phyloP scores from a whole-genome alignment of 495 filamentous ascomycete species.

The Lepraria neglecta region DNA sequence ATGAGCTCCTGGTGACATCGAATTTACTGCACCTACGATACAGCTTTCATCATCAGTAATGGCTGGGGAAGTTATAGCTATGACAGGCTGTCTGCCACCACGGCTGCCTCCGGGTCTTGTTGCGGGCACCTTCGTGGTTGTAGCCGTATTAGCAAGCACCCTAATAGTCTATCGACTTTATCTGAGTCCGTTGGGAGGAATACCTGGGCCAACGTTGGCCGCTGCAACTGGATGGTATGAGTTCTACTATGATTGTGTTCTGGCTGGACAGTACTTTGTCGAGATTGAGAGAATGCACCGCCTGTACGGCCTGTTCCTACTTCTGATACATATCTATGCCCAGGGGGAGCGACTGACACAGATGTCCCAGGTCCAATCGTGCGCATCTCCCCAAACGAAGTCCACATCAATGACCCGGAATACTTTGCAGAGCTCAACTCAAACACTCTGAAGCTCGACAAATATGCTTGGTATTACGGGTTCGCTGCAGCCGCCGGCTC shows the following conservation, averaged over 20 bases:
- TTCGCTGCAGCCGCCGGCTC: not conserved
- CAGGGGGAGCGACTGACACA: too few species aligned
- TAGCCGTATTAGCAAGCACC: not conserved
- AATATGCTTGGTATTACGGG: conserved; percentile 3
- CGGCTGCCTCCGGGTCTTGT: too few species aligned
- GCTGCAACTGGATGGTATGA: conserved; percentile 47
- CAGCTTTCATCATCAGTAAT: too few species aligned
- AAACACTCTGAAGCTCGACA: conserved; percentile 5
- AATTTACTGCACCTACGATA: too few species aligned
- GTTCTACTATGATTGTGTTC: conserved; percentile 43
- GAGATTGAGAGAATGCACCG: conserved; percentile 43
- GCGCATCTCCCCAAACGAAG: conserved; percentile 43
- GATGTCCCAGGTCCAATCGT: conserved; percentile 47
- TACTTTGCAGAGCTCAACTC: conserved; percentile 15
- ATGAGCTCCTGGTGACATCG: too few species aligned
- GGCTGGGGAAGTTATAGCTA: too few species aligned
- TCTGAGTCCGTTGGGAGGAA: conserved; percentile 37
- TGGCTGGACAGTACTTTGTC: conserved; percentile 36
- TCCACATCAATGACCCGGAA: conserved; percentile 38
- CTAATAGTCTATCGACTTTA: conserved; percentile 32
- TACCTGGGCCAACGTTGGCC: conserved; percentile 47
- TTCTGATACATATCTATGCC: not conserved
- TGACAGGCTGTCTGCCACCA: too few species aligned
- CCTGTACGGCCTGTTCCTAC: conserved; percentile 37
- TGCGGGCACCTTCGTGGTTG: not conserved